Conservation (phyloP, 2,329 filamentous ascomycete species). For the Calonectria pauciramosa region DNA sequence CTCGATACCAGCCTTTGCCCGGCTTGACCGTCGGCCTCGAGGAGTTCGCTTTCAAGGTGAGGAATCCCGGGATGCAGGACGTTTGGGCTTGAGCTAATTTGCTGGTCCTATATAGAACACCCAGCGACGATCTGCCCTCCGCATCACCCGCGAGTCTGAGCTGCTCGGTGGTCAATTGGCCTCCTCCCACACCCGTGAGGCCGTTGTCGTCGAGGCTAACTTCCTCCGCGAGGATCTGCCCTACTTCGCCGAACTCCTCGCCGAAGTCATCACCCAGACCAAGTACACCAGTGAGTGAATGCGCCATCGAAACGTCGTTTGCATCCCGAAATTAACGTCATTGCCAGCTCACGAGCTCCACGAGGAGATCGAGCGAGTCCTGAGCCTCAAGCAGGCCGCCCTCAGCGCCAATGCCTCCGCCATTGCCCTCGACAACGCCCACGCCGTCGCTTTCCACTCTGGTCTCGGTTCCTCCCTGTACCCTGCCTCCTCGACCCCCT, state of each 20-base stretch:
- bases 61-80: conserved; percentile 27
- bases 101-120: conserved; percentile 75
- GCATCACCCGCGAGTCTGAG: conserved; percentile 95
- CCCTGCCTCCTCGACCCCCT: conserved; percentile 78
- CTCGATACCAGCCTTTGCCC: conserved; percentile 90
- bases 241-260: conserved; percentile 96
- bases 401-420: conserved; percentile 72
- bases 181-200: conserved; percentile 92
- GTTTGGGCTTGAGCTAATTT: conserved; percentile 62
- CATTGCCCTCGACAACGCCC: conserved; percentile 87
- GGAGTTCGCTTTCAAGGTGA: conserved; percentile 97
- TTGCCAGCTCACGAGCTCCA: conserved; percentile 85
- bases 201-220: conserved; percentile 90
- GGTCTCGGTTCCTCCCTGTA: conserved; percentile 87
- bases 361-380: conserved; percentile 85
- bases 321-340: conserved; percentile 29
- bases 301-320: neutral
- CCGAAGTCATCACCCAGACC: conserved; percentile 89
- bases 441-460: conserved; percentile 90
- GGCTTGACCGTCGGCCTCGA: conserved; percentile 91
- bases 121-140: conserved; percentile 86
- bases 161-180: conserved; percentile 92
- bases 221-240: conserved; percentile 96
- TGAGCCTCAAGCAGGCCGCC: conserved; percentile 83
- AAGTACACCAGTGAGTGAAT: conserved; percentile 80